A percentile compares a stretch with the other conserved stretches of the same genome.
Evolutionary conservation across 345 rosid species (phyloP).

Genomic region (Fremontodendron californicum): DNA sequence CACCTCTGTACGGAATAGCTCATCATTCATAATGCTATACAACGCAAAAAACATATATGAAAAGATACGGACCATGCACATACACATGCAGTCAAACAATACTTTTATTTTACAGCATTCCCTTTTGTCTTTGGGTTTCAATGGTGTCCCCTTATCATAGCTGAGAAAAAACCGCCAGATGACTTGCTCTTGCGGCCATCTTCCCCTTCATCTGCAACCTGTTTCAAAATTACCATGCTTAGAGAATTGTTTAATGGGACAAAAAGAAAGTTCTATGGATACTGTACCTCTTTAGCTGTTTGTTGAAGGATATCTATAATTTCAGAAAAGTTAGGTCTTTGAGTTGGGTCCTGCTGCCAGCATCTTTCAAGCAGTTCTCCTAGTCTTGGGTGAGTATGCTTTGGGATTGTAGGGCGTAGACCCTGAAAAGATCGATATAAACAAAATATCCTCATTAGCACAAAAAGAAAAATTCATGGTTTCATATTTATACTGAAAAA

Average conservation of each 20-base stretch:
- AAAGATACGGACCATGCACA: slow-evolving; percentile 3
- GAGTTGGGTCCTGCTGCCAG: slow-evolving; percentile 82
- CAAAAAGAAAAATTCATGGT: neutral
- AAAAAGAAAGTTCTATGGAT: slow-evolving; percentile 1
- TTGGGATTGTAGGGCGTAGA: slow-evolving; percentile 78
- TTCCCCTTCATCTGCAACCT: slow-evolving; percentile 58
- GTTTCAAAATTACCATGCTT: slow-evolving; percentile 18
- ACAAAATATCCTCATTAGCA: neutral
- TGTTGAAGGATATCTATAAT: slow-evolving; percentile 60
- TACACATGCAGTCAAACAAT: slow-evolving; percentile 15
- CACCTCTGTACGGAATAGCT: neutral
- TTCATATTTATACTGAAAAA: slow-evolving; percentile 33
- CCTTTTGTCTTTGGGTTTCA: slow-evolving; percentile 25
- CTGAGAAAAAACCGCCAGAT: slow-evolving; percentile 40
- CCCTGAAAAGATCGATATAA: slow-evolving; percentile 29
- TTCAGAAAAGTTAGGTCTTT: slow-evolving; percentile 77
- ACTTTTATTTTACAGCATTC: slow-evolving; percentile 21
- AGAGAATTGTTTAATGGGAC: slow-evolving; percentile 6
- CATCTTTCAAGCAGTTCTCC: slow-evolving; percentile 77
- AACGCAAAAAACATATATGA: slow-evolving; percentile 20
- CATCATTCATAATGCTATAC: slow-evolving; percentile 30
- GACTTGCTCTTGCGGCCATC: slow-evolving; percentile 45
- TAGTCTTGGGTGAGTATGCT: slow-evolving; percentile 65
- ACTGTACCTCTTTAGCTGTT: slow-evolving; percentile 62
- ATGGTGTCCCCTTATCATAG: slow-evolving; percentile 49